Evolutionary conservation across 768 basidiomycete genomes (phyloP).

Genomic region (Mrakia blollopis): DNA sequence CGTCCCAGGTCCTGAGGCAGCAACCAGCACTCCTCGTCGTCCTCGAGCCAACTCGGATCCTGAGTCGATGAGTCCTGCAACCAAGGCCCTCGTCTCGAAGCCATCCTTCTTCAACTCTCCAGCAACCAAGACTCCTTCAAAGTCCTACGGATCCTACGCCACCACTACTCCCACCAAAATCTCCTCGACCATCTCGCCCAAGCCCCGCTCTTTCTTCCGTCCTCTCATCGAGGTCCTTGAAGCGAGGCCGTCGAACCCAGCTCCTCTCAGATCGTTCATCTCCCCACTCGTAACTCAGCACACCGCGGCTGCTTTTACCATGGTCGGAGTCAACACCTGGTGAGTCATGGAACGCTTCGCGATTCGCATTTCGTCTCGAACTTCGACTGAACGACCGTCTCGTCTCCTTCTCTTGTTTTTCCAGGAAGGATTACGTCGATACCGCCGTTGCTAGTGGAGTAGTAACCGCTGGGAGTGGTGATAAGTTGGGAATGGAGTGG

Average conservation of each 20-base stretch:
- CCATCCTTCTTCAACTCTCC: not conserved
- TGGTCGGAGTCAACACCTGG: slow-evolving; percentile 11
- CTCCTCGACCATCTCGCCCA: not conserved
- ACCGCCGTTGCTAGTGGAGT: slow-evolving; percentile 9
- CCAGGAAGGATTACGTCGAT: slow-evolving; percentile 12
- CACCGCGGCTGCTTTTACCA: not conserved
- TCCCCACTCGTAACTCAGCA: slow-evolving; percentile 14
- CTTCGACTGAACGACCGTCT: not conserved
- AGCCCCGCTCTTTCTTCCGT: not conserved
- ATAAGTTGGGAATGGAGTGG: slow-evolving; percentile 28
- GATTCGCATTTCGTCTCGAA: not conserved
- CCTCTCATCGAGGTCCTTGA: slow-evolving; percentile 11
- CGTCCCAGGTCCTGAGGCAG: slow-evolving; percentile 1
- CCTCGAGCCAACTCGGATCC: slow-evolving; percentile 19
- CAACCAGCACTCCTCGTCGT: not conserved
- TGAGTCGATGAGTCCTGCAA: not conserved
- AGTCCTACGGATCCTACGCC: not conserved
- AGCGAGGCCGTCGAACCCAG: not conserved
- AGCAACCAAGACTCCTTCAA: not conserved
- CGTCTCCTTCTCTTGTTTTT: not conserved
- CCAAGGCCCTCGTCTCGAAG: not conserved
- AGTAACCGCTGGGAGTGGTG: slow-evolving; percentile 16
- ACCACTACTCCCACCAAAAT: not conserved
- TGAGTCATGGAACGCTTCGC: not conserved
- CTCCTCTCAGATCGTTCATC: slow-evolving; percentile 15